Conservation (phyloP, 192 early-diverging fungal genomes). For the Entophlyctis luteolus region DNA sequence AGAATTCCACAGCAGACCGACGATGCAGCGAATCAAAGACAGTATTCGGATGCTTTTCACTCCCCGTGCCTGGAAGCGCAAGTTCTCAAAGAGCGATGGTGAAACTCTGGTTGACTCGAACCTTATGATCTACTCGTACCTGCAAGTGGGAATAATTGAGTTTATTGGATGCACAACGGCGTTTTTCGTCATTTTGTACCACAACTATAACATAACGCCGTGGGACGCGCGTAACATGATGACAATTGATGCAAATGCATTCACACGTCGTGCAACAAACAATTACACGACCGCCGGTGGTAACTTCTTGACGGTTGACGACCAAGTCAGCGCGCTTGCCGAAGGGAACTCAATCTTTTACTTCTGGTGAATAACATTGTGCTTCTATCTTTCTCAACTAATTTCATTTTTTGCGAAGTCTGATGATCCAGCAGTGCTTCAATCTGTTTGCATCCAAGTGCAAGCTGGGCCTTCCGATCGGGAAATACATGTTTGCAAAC, state of each 20-base stretch:
- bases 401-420: constrained; percentile 32
- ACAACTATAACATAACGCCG: constrained; percentile 60
- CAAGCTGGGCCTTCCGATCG: constrained; percentile 70
- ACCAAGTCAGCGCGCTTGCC: constrained; percentile 64
- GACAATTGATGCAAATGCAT: too few species aligned
- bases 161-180: constrained; percentile 57
- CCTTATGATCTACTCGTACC: constrained; percentile 80
- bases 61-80: constrained; percentile 35
- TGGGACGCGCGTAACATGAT: constrained; percentile 11
- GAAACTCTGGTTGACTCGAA: constrained; percentile 83
- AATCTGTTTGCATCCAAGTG: constrained; percentile 93
- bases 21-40: neutral
- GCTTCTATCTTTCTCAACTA: neutral
- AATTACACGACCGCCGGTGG: constrained; percentile 18
- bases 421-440: constrained; percentile 86
- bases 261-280: constrained; percentile 44
- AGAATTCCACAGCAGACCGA: too few species aligned
- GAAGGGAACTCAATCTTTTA: constrained; percentile 79
- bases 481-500: constrained; percentile 73
- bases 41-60: neutral
- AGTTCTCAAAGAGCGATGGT: constrained; percentile 43
- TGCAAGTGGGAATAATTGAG: constrained; percentile 81
- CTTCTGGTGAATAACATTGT: too few species aligned
- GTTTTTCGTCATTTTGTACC: constrained; percentile 78
- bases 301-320: constrained; percentile 31